Evolutionary conservation across 176 grass and related monocot genomes (phyloP).

Genomic region (Phoenix dactylifera): DNA sequence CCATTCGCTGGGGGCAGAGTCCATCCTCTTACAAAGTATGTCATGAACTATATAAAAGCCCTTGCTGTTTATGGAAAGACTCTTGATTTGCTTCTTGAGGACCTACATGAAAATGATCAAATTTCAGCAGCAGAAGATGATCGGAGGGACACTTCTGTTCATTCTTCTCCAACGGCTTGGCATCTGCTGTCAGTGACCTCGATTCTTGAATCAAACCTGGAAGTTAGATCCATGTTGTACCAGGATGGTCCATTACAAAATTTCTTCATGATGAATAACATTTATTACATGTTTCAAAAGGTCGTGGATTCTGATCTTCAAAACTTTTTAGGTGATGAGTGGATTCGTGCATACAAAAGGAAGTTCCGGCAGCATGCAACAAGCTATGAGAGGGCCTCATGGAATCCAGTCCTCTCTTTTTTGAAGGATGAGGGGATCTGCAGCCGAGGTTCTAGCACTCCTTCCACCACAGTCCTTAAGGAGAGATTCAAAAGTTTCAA

Average conservation of each 20-base stretch:
- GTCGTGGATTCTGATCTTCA: constrained; percentile 75
- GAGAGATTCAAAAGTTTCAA: constrained; percentile 90
- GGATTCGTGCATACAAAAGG: constrained; percentile 69
- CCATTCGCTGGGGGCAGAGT: constrained; percentile 44
- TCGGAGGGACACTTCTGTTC: constrained; percentile 1
- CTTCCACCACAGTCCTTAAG: constrained; percentile 54
- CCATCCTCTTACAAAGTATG: constrained; percentile 84
- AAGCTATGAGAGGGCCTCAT: constrained; percentile 70
- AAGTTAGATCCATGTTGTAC: constrained; percentile 49
- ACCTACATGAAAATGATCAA: constrained; percentile 22
- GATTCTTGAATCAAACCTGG: constrained; percentile 67
- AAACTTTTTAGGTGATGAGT: constrained; percentile 73
- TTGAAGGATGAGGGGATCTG: constrained; percentile 60
- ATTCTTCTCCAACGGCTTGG: constrained; percentile 28
- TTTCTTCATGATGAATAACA: constrained; percentile 93
- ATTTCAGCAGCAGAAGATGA: constrained; percentile 19
- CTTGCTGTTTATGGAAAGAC: constrained; percentile 61
- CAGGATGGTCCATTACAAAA: constrained; percentile 46
- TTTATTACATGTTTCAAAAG: constrained; percentile 94
- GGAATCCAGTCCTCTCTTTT: constrained; percentile 62
- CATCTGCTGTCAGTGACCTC: constrained; percentile 33
- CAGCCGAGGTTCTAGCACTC: constrained; percentile 22
- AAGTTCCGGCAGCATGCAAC: constrained; percentile 64
- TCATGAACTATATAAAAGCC: constrained; percentile 90
- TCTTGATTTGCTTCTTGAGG: constrained; percentile 67